Evolutionary conservation across 805 yeast species (phyloP).

Genomic region (Yamadazyma nakazawae): DNA sequence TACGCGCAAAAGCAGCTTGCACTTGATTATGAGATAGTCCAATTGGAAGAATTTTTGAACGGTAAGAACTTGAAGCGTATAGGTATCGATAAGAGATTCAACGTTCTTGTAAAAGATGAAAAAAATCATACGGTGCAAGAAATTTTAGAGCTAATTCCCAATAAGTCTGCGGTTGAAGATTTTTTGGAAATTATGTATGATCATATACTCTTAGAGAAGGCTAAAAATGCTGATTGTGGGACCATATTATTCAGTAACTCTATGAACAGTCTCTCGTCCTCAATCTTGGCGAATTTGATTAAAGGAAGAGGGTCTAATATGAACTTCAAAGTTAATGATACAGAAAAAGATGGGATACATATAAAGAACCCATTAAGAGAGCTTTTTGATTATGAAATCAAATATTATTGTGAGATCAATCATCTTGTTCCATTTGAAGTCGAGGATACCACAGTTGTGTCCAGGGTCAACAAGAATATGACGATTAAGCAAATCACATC

Average conservation of each 20-base stretch:
- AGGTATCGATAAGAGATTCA: conserved; percentile 12
- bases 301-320: conserved; percentile 82
- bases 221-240: conserved; percentile 43
- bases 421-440: conserved; percentile 33
- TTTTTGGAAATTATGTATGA: conserved; percentile 45
- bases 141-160: conserved; percentile 38
- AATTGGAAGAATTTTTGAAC: neutral
- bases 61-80: conserved; percentile 7
- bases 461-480: conserved; percentile 60
- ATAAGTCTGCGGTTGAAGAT: conserved; percentile 67
- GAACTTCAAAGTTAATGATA: conserved; percentile 49
- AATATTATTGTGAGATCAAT: conserved; percentile 47
- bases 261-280: conserved; percentile 81
- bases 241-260: conserved; percentile 71
- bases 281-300: conserved; percentile 73
- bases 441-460: conserved; percentile 18
- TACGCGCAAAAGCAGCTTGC: neutral
- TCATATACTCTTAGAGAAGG: conserved; percentile 46
- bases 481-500: conserved; percentile 78
- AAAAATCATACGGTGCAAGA: conserved; percentile 23
- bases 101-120: conserved; percentile 9
- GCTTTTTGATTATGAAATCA: conserved; percentile 64
- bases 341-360: conserved; percentile 31
- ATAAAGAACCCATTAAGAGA: conserved; percentile 74
- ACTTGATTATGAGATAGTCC: neutral